Evolutionary conservation across 1,284 basidiomycete genomes (phyloP).

Genomic region (Trichosporon faecale): DNA sequence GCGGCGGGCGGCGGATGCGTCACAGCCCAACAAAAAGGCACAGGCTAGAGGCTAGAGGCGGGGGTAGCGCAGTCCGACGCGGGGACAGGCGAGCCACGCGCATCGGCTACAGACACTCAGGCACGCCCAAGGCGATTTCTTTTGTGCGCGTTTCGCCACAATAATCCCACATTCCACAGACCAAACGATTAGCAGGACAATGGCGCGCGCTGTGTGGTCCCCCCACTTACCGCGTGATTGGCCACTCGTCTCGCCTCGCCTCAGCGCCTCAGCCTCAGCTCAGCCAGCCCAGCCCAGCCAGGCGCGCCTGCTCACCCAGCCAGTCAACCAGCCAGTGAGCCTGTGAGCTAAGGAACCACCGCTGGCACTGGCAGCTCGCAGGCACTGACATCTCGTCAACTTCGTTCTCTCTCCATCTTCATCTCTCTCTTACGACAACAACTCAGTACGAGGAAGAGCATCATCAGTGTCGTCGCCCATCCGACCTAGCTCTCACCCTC

Average conservation of each 20-base stretch:
- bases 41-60: too few relatives aligned
- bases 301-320: background rate
- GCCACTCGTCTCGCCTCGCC: constrained; percentile 9
- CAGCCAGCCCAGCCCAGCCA: background rate
- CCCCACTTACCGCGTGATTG: background rate
- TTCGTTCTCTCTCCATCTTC: constrained; percentile 9
- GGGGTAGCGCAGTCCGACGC: background rate
- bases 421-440: constrained; percentile 6
- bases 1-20: background rate
- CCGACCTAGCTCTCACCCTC: constrained; percentile 3
- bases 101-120: background rate
- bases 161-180: background rate
- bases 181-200: background rate
- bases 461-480: constrained; percentile 2
- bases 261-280: constrained; percentile 3
- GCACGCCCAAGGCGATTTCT: background rate
- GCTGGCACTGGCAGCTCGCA: constrained; percentile 3
- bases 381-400: constrained; percentile 9
- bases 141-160: background rate
- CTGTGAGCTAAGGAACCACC: constrained; percentile 2
- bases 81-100: background rate
- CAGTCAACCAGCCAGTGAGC: background rate
- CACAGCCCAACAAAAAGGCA: background rate
- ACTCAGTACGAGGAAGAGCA: background rate
- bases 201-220: background rate